Base-by-base conservation (phyloP, 495 filamentous ascomycete genomes). In the Extremus antarcticus region DNA sequence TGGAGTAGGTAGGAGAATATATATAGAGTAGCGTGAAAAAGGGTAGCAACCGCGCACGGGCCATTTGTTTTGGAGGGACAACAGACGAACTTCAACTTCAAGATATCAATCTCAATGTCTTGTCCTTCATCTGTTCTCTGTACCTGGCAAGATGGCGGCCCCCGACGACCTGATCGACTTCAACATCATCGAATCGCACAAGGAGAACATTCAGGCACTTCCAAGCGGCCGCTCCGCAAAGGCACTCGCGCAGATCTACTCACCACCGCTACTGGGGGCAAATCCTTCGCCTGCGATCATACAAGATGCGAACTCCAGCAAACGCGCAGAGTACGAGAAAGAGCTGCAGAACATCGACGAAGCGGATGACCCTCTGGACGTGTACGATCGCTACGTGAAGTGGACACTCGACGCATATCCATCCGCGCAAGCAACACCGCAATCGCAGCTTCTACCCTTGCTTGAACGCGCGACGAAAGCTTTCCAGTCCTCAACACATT, bases 381-480 rank as follows among this genome's bases (percentile, higher is more conserved):
- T 96, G 45, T 98, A 89, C 71, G 91, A 96, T 62, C 84, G 94
- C 66, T 98, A 98, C 63, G 88, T 96, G 22, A 86, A 88, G 69
- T 98, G 92, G 92, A 94, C 90, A 0, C 71, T 97, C 17, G 88
- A 94, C 65, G 87, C 91, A 15, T 97, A 96, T 63, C 94, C 92
- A 0, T 90, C 91, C 1, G 87, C 90, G 13, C 89, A 95, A 70
- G 88, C 88, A 38, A 92, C 90, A n/a, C 74, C 86, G 0, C 81
- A 92, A 65, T 95, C 90, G 9, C 85, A 88, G 54, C 83, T 98
- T 1, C 78, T 92, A n/a, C 84, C 84, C 2, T 70, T 97, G 1
- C 81, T 98, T 24, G 92, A 98, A 66, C 85, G 90, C 50, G 91
- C 90, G 11, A 97, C 92, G 9, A 90, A 88, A 64, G 72, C 86